These are phyloP conservation scores for Podospora bellae-mahoneyi DNA, from an alignment of 495 filamentous ascomycete genomes.

Conservation along the genomic window DNA sequence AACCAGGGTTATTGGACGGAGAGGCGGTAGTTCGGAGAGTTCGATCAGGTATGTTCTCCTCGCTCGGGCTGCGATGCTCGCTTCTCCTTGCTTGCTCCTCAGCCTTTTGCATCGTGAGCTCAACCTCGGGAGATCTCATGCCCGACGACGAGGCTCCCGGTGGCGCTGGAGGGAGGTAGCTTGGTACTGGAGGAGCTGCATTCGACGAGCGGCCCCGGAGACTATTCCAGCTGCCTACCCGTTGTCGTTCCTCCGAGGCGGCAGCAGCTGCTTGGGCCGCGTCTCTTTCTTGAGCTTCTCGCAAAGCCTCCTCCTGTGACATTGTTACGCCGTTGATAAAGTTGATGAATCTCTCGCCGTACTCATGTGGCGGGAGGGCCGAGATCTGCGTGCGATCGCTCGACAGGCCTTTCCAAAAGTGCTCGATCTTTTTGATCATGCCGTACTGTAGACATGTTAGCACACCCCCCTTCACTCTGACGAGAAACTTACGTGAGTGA, in stretches of 20 bases:
- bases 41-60: conserved; percentile 48
- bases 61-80: conserved; percentile 39
- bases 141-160: conserved; percentile 43
- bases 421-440: conserved; percentile 80
- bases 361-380: conserved; percentile 84
- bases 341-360: conserved; percentile 89
- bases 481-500: conserved; percentile 75
- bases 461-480: neutral
- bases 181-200: conserved; percentile 39
- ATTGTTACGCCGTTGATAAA: conserved; percentile 91
- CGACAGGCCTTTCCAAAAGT: conserved; percentile 90
- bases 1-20: conserved; percentile 42
- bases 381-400: conserved; percentile 81
- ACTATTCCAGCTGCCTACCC: conserved; percentile 25
- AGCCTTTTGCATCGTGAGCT: conserved; percentile 33
- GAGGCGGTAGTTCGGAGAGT: conserved; percentile 48
- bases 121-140: conserved; percentile 43
- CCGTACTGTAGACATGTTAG: conserved; percentile 64
- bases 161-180: conserved; percentile 45
- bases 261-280: conserved; percentile 41
- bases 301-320: conserved; percentile 75
- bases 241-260: conserved; percentile 36
- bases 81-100: conserved; percentile 35
- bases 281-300: conserved; percentile 54
- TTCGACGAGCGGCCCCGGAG: conserved; percentile 25